Base-by-base conservation (phyloP, 169 alveolate genomes). In the Amoebophrya sp. region DNA sequence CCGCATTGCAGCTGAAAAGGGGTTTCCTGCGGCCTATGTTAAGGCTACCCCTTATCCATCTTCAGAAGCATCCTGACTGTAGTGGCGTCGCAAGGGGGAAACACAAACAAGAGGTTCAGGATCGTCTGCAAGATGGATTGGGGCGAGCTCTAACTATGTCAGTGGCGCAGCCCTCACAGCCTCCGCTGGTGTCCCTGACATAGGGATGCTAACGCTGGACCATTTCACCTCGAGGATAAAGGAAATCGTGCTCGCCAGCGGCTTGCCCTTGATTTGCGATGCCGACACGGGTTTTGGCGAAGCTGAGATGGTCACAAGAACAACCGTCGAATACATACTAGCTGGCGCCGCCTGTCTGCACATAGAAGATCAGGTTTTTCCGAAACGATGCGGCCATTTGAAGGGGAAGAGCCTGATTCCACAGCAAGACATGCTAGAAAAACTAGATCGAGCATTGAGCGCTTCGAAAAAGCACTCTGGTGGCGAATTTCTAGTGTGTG, bases 261-360 rank as follows among this genome's bases (percentile, higher is more conserved):
- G 95, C 29, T 89, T 95, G 76, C 98, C 98, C 2, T 91, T 95
- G 40, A 90, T 96, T 33, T 96, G 96, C 36, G 98, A 96, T 91
- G 98, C 98, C 38, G 98, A 96, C 89, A 95, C 97, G 40, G 98
- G 98, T 6, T 97, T 97, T 93, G 98, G 98, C 36, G 97, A 95
- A 89, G 96, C 96, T 2, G 97, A 96, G 92, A 95, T 95, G 97
- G 93, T 96, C 36, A 93, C 96, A n/a, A 6, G 83, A 10, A 95
- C 96, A 23, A 96, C 95, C 54, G 94, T 93, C 92, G 96, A 93
- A 47, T 96, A 96, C 94, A 94, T 90, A 55, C 92, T 92, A 41
- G 95, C 96, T 40, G 98, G 98, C 34, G 98, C 98, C 1, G 95
- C 96, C 40, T 96, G 98, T 41, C 94, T 95, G 34, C 98, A 96